Conservation (phyloP, 208 protist species). For the Plasmodiophora brassicae region DNA sequence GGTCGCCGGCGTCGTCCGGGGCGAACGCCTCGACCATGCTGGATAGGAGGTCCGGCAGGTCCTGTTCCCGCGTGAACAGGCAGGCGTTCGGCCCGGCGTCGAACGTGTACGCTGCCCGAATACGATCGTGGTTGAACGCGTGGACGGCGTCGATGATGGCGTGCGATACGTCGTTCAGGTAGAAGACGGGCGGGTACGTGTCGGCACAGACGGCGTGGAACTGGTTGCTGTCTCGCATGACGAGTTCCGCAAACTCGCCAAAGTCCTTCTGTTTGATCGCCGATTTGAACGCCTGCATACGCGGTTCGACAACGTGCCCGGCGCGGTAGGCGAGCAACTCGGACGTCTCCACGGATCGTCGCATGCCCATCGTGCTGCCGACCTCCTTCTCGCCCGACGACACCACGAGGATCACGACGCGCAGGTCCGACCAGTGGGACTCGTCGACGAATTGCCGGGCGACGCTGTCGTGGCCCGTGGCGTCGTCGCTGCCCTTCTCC, state of each 20-base stretch:
- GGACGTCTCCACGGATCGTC: slow-evolving; percentile 83
- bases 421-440: slow-evolving; percentile 81
- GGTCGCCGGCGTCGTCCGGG: not conserved
- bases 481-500: slow-evolving; percentile 81
- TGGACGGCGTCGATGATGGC: slow-evolving; percentile 85
- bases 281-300: slow-evolving; percentile 77
- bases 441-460: slow-evolving; percentile 79
- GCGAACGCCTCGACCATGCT: not conserved
- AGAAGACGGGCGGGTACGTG: slow-evolving; percentile 93
- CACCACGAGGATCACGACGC: slow-evolving; percentile 71
- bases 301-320: slow-evolving; percentile 70
- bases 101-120: slow-evolving; percentile 93
- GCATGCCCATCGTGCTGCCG: slow-evolving; percentile 90
- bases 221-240: slow-evolving; percentile 90
- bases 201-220: slow-evolving; percentile 94
- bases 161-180: slow-evolving; percentile 92
- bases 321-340: slow-evolving; percentile 69
- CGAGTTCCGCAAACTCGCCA: slow-evolving; percentile 76
- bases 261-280: slow-evolving; percentile 87
- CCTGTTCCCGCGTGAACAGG: slow-evolving; percentile 80
- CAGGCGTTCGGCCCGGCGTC: slow-evolving; percentile 98
- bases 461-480: slow-evolving; percentile 73
- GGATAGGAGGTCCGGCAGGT: slow-evolving; percentile 74
- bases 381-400: slow-evolving; percentile 84
- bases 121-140: slow-evolving; percentile 70